Percentiles rank a stretch among this genome's conserved stretches.
Conservation (phyloP, 148 eudicot species). For the Polygonum aviculare region DNA sequence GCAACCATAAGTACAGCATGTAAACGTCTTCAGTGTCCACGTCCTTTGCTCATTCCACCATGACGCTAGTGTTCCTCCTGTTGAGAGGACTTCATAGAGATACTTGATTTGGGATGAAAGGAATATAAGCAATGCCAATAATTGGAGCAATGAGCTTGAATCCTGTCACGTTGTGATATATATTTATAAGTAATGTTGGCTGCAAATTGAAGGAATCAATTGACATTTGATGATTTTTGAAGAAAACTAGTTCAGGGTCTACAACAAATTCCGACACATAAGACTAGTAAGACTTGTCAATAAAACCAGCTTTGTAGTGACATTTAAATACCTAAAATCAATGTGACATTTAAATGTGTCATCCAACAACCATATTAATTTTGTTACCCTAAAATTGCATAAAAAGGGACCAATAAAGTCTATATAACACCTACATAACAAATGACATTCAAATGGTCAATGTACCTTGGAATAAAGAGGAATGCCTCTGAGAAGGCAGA, state of each 20-base stretch:
- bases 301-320: not conserved
- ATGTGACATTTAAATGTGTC: not conserved
- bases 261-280: not conserved
- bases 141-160: slow-evolving; percentile 29
- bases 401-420: not conserved
- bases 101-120: slow-evolving; percentile 26
- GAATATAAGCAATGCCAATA: slow-evolving; percentile 26
- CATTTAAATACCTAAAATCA: not conserved
- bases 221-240: not conserved
- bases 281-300: not conserved
- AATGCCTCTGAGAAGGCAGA: slow-evolving; percentile 45
- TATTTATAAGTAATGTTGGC: no score
- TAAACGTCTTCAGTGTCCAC: slow-evolving; percentile 37
- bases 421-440: not conserved
- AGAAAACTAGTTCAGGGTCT: not conserved
- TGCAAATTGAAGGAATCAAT: not conserved
- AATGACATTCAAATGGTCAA: not conserved
- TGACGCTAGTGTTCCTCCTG: slow-evolving; percentile 19
- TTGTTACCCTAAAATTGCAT: no score
- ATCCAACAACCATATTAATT: not conserved
- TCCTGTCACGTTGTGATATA: slow-evolving; percentile 22
- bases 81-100: slow-evolving; percentile 21
- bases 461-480: slow-evolving; percentile 50
- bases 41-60: slow-evolving; percentile 37
- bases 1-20: slow-evolving; percentile 26